Evolutionary conservation across 305 asterid genomes (phyloP), one percentile per base, ranked within the genome.

Genomic region (Caryopteris hybrid): DNA sequence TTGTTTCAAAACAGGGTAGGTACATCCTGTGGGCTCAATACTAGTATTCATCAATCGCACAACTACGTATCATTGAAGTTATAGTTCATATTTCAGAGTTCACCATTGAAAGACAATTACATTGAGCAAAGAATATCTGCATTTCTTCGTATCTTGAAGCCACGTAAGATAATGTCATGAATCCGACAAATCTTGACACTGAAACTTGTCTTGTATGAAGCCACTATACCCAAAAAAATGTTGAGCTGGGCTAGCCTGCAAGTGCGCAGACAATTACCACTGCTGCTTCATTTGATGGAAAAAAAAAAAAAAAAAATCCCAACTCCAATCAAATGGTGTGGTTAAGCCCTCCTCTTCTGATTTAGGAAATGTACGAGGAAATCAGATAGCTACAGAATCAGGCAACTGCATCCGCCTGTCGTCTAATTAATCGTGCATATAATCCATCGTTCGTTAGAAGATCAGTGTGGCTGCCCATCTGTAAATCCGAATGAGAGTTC

Each of bases 331-430:
- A n/a, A n/a, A n/a, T n/a, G n/a, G n/a, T n/a, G n/a, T n/a, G n/a
- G n/a, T n/a, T n/a, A n/a, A n/a, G n/a, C n/a, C n/a, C n/a, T n/a
- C n/a, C n/a, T n/a, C n/a, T n/a, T n/a, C n/a, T n/a, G n/a, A n/a
- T n/a, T n/a, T n/a, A n/a, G n/a, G n/a, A n/a, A n/a, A n/a, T n/a
- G n/a, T n/a, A n/a, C n/a, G n/a, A n/a, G n/a, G n/a, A n/a, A n/a
- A n/a, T n/a, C n/a, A n/a, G n/a, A n/a, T n/a, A n/a, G 7, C 12
- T 25, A 8, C 7, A 21, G 11, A 17, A 64, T 86, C 83, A 88
- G 45, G 88, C 95, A 69, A 91, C 88, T 57, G 89, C 90, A 77
- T 91, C 99, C 1, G 88, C 92, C 72, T 94, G 99, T 78, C 86
- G 78, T 76, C 85, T 87, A 61, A 81, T 81, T 73, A 94, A 73